Base-by-base conservation (phyloP, 179 eudicot species). In the Nepenthes alata region DNA sequence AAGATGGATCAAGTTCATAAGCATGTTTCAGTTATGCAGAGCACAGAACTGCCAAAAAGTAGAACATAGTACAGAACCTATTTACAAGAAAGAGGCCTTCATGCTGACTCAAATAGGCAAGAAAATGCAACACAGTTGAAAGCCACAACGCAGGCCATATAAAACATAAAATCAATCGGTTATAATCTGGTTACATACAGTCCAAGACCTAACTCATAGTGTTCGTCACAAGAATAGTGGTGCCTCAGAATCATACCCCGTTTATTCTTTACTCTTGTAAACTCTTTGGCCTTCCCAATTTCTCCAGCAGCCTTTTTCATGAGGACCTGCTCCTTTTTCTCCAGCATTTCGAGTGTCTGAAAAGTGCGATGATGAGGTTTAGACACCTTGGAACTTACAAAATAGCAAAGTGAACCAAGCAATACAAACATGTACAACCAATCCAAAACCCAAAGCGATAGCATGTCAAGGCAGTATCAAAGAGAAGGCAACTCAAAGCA, bases 271-370 rank as follows among this genome's bases (percentile, higher is more conserved):
- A 85, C 89, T 68, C 67, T 77, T 35, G 83, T 78, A 56, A 69
- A 90, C 54, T 81, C 93, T 70, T 83, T 90, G 55, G 97, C 97
- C 83, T 76, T 87, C 50, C 77, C 89, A 54, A 87, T 75, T 73
- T 83, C 89, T 14, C 75, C 83, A 47, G 85, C 62, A 65, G 82
- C 89, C 77, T 81, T 89, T 79, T 83, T 89, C 66, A 64, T 54
- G 41, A 81, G 73, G 8, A 83, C 74, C 35, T 72, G 75, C 70
- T 89, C 93, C 77, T 80, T 88, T 63, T 83, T 87, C 76, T 80
- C 88, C 11, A 83, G 75, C 83, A 78, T 85, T 68, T 74, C 83
- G 68, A 90, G 95, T 45, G 97, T 79, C 97, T 90, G 81, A 69
- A 63, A 36, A 35, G 57, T 61, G 41, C 2, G 10, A 60, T 49